Evolutionary conservation across 139 green algal genomes (phyloP), one percentile per base, ranked within the genome.

Genomic region (Closterium sp.): DNA sequence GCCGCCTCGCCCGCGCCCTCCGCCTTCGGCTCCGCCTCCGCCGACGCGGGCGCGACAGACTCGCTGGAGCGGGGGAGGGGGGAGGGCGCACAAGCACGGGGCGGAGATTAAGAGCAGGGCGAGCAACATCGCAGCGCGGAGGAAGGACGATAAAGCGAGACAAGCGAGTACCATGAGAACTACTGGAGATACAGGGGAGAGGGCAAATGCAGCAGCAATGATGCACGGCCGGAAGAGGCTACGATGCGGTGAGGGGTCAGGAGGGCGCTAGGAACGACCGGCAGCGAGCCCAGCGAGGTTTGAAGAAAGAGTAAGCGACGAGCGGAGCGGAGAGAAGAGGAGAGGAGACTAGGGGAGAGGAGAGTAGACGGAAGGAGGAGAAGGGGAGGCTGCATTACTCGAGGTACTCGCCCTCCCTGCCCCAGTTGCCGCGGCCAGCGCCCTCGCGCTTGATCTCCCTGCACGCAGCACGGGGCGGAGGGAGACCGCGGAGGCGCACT

Each of bases 401-500:
- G 38, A 69, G 88, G 28, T 85, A n/a, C 34, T 92, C 90, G 28
- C 86, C 90, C 36, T 92, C 90, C 31, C 33, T 36, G 43, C 90
- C 90, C 90, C 90, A 93, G 81, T 93, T 93, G 87, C 90, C 90
- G 35, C 84, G 87, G n/a, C 90, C 90, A 93, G 30, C 87, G 23
- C 90, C 90, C 34, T 91, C 38, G 87, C 90, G 90, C 87, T 88
- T 91, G 88, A 93, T 92, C 86, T 93, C 43, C 90, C 19, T 91
- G 35, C 35, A 3, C 66, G 88, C 38, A 86, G 88, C 32, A 69
- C 9, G 43, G 43, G 43, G 43, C 43, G 43, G 43, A 69, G 43
- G 9, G 43, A 69, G 43, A 69, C 43, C 21, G 43, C 43, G 43
- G 43, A 69, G 43, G 12, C 12, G 43, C 9, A 69, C 43, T 69